These are phyloP conservation scores for Cyclocybe cylindracea DNA, from an alignment of 768 basidiomycete genomes.

Conservation along the genomic window DNA sequence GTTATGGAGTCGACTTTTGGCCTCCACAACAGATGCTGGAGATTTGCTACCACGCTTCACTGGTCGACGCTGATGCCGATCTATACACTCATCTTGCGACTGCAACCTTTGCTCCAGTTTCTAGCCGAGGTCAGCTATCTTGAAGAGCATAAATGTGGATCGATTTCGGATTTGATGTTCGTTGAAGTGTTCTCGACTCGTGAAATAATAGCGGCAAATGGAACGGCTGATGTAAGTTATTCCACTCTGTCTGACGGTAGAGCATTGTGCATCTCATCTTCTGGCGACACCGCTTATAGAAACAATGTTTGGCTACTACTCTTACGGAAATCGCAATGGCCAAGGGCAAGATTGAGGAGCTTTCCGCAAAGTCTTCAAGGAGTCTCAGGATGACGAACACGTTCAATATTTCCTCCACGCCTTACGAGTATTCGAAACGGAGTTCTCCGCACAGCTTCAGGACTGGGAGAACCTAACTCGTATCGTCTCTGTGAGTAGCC, in stretches of 20 bases:
- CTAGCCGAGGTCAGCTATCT: conserved; percentile 63
- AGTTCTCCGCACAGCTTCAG: conserved; percentile 60
- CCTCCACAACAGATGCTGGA: conserved; percentile 81
- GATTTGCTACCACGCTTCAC: conserved; percentile 54
- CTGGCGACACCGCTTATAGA: too few species aligned
- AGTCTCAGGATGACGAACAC: conserved; percentile 48
- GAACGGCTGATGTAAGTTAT: conserved; percentile 39
- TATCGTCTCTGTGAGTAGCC: conserved; percentile 47
- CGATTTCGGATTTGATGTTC: conserved; percentile 4
- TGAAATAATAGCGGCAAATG: conserved; percentile 38
- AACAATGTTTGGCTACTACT: neutral
- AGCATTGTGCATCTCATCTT: too few species aligned
- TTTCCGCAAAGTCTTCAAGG: conserved; percentile 44
- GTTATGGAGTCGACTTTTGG: too few species aligned
- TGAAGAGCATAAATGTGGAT: too few species aligned
- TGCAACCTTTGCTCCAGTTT: conserved; percentile 70
- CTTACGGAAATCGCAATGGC: conserved; percentile 51
- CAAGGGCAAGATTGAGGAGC: conserved; percentile 43
- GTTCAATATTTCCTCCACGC: conserved; percentile 66
- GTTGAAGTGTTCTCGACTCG: conserved; percentile 49
- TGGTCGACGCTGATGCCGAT: conserved; percentile 65
- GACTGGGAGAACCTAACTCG: conserved; percentile 63
- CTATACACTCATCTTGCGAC: conserved; percentile 65
- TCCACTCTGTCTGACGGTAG: too few species aligned
- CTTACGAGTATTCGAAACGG: conserved; percentile 72